These are phyloP conservation scores for Wickerhamiella nectarea DNA, from an alignment of 805 yeast species.

Conservation along the genomic window DNA sequence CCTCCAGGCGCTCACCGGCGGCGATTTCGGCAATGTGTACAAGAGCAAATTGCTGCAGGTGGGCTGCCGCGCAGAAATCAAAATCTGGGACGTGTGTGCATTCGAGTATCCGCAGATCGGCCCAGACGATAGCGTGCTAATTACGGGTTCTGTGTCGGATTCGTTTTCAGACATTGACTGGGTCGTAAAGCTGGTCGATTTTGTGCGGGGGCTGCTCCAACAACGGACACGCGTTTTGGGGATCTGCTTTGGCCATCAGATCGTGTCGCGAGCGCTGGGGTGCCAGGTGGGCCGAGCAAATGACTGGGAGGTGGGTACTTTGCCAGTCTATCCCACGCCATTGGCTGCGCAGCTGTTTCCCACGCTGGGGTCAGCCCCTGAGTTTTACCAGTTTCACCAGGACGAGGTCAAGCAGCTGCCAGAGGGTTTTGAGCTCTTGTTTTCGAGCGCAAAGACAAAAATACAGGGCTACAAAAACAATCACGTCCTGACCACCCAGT, in stretches of 20 bases:
- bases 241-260: constrained; percentile 81
- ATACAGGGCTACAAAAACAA: constrained; percentile 33
- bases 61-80: constrained; percentile 15
- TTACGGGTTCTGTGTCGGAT: constrained; percentile 28
- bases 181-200: constrained; percentile 26
- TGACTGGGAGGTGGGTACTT: constrained; percentile 66
- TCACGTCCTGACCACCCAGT: constrained; percentile 58
- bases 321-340: constrained; percentile 35
- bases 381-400: constrained; percentile 42
- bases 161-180: constrained; percentile 26
- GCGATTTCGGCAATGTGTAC: constrained; percentile 26
- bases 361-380: constrained; percentile 16
- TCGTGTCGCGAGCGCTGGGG: constrained; percentile 56
- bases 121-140: constrained; percentile 24
- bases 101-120: constrained; percentile 19
- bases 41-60: constrained; percentile 19
- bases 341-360: constrained; percentile 28
- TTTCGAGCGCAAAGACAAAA: not conserved
- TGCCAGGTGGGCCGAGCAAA: constrained; percentile 40
- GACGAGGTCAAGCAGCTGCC: constrained; percentile 40
- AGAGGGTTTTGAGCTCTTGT: constrained; percentile 30
- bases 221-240: constrained; percentile 30
- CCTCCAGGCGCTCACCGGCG: constrained; percentile 17
- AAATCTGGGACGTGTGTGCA: constrained; percentile 21
- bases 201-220: constrained; percentile 14